Conservation (phyloP, 495 filamentous ascomycete genomes). For the Aspergillus nidulans region DNA sequence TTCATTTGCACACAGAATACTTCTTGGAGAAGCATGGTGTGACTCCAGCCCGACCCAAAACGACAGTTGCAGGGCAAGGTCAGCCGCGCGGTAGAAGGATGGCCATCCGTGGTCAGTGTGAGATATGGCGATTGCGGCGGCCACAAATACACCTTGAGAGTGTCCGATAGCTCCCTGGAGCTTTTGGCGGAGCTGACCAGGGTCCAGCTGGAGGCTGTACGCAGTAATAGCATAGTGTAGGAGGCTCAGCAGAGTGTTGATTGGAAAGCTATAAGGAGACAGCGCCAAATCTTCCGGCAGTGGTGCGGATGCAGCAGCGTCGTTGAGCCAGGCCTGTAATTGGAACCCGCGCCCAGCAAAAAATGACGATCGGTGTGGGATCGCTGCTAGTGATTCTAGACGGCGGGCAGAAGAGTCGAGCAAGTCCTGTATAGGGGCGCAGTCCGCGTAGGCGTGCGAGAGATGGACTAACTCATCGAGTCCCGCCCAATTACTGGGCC, state of each 20-base stretch:
- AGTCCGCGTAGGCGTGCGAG: not conserved
- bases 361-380: not conserved
- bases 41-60: not conserved
- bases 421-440: not conserved
- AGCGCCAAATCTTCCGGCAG: not conserved
- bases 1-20: no score
- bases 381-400: not conserved
- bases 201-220: constrained; percentile 13
- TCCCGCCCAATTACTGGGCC: not conserved
- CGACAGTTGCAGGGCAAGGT: not conserved
- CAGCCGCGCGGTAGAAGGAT: constrained; percentile 68
- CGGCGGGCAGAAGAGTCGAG: not conserved
- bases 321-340: not conserved
- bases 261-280: constrained; percentile 16
- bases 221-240: constrained; percentile 18
- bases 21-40: no score
- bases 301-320: not conserved
- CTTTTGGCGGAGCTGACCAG: constrained; percentile 13
- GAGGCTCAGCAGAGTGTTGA: constrained; percentile 20
- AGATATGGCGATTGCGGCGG: no score
- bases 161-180: constrained; percentile 61
- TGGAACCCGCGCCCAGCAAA: not conserved
- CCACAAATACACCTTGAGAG: constrained; percentile 90
- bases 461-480: not conserved
- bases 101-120: constrained; percentile 89